phyloP scores from a whole-genome alignment of 768 basidiomycete species.

The Kwoniella shandongensis region DNA sequence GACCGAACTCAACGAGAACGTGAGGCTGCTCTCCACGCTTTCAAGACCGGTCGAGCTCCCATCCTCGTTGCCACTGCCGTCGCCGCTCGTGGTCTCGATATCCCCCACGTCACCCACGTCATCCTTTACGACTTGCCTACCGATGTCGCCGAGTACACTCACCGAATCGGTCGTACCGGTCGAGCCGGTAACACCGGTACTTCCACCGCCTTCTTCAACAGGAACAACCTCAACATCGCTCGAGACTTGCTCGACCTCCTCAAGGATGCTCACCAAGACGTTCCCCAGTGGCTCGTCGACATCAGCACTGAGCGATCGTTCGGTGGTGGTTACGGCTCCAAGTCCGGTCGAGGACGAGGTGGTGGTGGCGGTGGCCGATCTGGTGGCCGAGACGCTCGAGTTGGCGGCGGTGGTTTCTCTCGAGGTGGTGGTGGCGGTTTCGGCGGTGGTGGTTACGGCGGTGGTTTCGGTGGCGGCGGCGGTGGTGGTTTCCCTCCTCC shows the following conservation, averaged over 20 bases:
- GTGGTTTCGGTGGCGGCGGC: constrained; percentile 50
- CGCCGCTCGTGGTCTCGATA: constrained; percentile 97
- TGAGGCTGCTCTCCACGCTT: constrained; percentile 90
- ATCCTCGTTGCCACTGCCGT: constrained; percentile 98
- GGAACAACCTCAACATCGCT: constrained; percentile 88
- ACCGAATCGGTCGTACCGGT: constrained; percentile 95
- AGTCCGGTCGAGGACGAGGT: constrained; percentile 48
- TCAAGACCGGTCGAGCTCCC: constrained; percentile 91
- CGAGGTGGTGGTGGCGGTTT: constrained; percentile 59
- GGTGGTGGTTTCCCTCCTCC: constrained; percentile 46
- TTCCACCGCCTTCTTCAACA: constrained; percentile 82
- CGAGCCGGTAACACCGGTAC: constrained; percentile 98
- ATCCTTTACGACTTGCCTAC: constrained; percentile 97
- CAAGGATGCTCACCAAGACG: constrained; percentile 89
- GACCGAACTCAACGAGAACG: constrained; percentile 97
- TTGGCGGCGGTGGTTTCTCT: constrained; percentile 50
- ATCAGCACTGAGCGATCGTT: constrained; percentile 69
- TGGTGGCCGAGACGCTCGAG: constrained; percentile 57
- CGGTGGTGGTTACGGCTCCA: constrained; percentile 63
- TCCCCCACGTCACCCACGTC: constrained; percentile 98
- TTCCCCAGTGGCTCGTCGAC: constrained; percentile 84
- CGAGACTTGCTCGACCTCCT: constrained; percentile 89
- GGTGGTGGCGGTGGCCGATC: constrained; percentile 59
- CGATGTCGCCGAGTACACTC: constrained; percentile 98
- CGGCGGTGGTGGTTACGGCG: constrained; percentile 44